Base-by-base conservation (phyloP, 441 rosid species). In the Cnidoscolus chayamansa region DNA sequence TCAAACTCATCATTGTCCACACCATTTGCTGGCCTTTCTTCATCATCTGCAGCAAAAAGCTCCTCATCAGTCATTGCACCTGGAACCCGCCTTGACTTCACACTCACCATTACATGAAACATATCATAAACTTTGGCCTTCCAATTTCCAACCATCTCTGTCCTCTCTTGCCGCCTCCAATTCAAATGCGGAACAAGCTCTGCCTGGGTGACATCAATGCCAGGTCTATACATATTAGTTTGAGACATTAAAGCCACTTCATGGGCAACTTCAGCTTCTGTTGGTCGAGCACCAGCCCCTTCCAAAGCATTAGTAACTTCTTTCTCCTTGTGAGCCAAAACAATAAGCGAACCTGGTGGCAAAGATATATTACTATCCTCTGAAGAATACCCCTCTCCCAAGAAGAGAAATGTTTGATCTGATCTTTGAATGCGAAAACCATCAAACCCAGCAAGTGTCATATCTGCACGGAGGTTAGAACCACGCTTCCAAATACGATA, bases 61-160 rank as follows among this genome's bases (percentile, higher is more conserved):
- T 93, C 99, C 78, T 93, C 98, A 77, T 93, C 99, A 64, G 97
- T 93, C 95, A 93, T 87, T 71, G 99, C 99, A 79, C 99, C 99
- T n/a, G 98, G 99, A 83, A 95, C 99, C 51, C 97, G 81, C 71
- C 99, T 91, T 40, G 99, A 95, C 76, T 95, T 95, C 78, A 95
- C 98, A 77, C 98, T 95, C 67, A 95, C 98, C 91, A 94, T 90
- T 72, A 95, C 99, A 84, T 92, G 87, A 75, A 93, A 94, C 99
- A 95, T 95, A 71, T 93, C 99, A 57, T 89, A 91, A 63, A 95
- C 91, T 78, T 89, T 95, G 7, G 96, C 98, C 84, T 95, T 95
- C 99, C 98, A 95, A 75, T 76, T 88, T 66, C 98, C 98, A 48
- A 95, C 97, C 85, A 85, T 85, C 81, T 95, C 99, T 1, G 97